These are phyloP conservation scores for Alternaria atra DNA, from an alignment of 2,329 filamentous ascomycete genomes.

Conservation along the genomic window DNA sequence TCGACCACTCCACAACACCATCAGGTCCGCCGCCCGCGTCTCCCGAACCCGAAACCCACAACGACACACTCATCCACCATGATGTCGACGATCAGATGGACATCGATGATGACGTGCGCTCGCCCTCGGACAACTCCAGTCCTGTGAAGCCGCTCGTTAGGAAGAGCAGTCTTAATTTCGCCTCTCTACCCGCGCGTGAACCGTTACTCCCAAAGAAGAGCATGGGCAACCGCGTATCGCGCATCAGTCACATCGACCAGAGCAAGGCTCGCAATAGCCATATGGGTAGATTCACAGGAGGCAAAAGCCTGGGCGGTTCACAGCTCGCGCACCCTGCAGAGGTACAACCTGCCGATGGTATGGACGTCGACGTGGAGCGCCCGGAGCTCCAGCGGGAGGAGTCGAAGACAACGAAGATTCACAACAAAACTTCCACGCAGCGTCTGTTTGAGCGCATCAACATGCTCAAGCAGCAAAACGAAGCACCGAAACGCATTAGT, in stretches of 20 bases:
- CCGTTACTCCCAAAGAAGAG: constrained; percentile 86
- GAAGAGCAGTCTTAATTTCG: constrained; percentile 95
- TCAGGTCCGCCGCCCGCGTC: constrained; percentile 33
- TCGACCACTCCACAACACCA: constrained; percentile 32
- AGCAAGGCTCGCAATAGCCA: constrained; percentile 71
- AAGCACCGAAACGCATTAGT: constrained; percentile 45
- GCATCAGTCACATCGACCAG: constrained; percentile 80
- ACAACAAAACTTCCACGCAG: constrained; percentile 93
- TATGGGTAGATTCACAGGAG: constrained; percentile 75
- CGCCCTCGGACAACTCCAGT: constrained; percentile 75
- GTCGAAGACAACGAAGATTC: constrained; percentile 64
- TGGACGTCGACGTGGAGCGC: constrained; percentile 60
- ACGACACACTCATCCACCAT: constrained; percentile 44
- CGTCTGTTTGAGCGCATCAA: constrained; percentile 92
- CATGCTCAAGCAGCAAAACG: constrained; percentile 66
- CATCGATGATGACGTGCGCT: constrained; percentile 64
- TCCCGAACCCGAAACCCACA: constrained; percentile 30
- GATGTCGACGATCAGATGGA: constrained; percentile 53
- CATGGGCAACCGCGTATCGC: constrained; percentile 74
- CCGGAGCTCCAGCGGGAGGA: constrained; percentile 54
- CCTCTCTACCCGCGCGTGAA: constrained; percentile 88
- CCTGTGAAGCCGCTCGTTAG: constrained; percentile 79
- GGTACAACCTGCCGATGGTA: constrained; percentile 61
- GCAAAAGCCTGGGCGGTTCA: constrained; percentile 68
- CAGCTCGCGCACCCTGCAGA: constrained; percentile 45